Conservation (phyloP, 129 eudicot species). For the Mikania micrantha region DNA sequence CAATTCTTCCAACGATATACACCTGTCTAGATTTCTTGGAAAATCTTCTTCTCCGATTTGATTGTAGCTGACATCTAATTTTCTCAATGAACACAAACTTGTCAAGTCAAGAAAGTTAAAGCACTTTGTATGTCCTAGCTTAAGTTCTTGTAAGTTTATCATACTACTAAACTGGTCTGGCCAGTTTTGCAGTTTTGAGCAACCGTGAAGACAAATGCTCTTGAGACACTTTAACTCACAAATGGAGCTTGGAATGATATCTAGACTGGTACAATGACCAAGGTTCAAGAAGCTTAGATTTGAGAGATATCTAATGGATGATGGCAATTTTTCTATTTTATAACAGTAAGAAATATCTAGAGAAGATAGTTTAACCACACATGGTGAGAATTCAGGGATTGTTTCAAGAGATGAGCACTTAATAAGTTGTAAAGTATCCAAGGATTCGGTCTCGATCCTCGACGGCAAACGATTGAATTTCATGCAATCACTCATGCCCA, state of each 20-base stretch:
- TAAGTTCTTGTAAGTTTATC: constrained; percentile 7
- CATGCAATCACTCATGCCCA: constrained; percentile 8
- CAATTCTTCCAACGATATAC: background rate
- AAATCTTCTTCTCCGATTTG: too few species aligned
- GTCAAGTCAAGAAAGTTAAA: too few species aligned
- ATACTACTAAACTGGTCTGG: constrained; percentile 4
- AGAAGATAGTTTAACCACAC: background rate
- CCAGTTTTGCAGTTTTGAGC: background rate
- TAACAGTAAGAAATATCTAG: background rate
- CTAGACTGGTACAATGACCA: background rate
- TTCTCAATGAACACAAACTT: too few species aligned
- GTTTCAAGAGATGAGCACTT: background rate
- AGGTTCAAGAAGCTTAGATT: background rate
- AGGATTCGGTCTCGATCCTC: constrained; percentile 1
- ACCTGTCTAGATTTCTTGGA: background rate
- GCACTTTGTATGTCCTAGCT: background rate
- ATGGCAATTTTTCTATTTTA: background rate
- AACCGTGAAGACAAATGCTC: background rate
- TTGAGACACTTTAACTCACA: constrained; percentile 4
- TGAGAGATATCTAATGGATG: constrained; percentile 3
- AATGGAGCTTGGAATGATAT: constrained; percentile 5
- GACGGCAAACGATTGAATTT: constrained; percentile 1
- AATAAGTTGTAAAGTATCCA: constrained; percentile 8
- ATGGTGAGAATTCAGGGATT: background rate
- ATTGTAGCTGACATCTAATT: too few species aligned